Base-by-base conservation (phyloP, 1,139 yeast genomes). In the Geotrichum macrosporum region DNA sequence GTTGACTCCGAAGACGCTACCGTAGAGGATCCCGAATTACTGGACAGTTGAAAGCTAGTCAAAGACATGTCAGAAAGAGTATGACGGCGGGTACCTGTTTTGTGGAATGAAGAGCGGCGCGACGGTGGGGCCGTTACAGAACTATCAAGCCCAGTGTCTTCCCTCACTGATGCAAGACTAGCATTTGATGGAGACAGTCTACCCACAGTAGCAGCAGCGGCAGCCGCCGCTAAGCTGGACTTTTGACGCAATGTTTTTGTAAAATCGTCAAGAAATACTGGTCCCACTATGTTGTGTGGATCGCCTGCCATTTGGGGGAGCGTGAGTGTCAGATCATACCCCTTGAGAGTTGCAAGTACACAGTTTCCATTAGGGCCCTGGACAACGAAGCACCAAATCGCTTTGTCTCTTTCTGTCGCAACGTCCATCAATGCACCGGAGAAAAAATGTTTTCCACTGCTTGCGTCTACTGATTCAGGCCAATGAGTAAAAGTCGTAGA, bases 371-470 rank as follows among this genome's bases (percentile, higher is more conserved):
- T 24, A 10, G 6, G 6, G 26, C 41, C 41, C 35, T 42, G 34
- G 41, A 36, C 21, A 3, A 42, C 29, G 27, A 42, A 35, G 30
- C 46, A 35, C 46, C 46, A 42, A 3, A 31, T 35, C 6, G 24
- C 34, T 8, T 35, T 24, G 21, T 13, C 40, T 10, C 10, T n/a
- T 8, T 26, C 35, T 16, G 41, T 22, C 12, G 13, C 6, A 18
- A 18, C 22, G 20, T 9, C n/a, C 13, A 32, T 24, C 13, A 29
- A 8, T 18, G 24, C 29, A 35, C 40, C 35, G 13, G 36, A 42
- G 22, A 29, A 42, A 27, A 35, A 42, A 8, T 34, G 35, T 4
- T 15, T 27, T 3, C 12, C 21, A 6, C 9, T 16, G 21, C 15
- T 19, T 6, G 16, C 13, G 15, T 8, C n/a, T 6, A 22, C 30